Evolutionary conservation across 169 alveolate species (phyloP), one percentile per base, ranked within the genome.

Genomic region (Cryptosporidium parvum): DNA sequence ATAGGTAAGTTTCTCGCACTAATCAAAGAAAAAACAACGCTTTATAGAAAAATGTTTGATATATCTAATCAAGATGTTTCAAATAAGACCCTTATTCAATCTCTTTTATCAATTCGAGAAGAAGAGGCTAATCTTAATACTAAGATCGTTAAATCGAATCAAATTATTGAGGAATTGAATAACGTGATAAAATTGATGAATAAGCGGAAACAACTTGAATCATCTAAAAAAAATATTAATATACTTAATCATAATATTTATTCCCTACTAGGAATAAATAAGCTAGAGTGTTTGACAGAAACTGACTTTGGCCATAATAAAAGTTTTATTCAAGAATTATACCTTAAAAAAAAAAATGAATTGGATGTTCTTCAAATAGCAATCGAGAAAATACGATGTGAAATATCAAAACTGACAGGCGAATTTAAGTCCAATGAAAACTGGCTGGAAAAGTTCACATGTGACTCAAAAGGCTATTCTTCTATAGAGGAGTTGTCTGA

Each of bases 381-480:
- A 59, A 42, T 80, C 42, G 89, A 80, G 21, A 61, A 37, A 8
- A 42, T 42, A 21, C 21, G 37, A 12, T 80, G 89, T n/a, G 75
- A 80, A 26, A 26, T 80, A 26, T 80, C 89, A 16, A 80, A 58
- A 21, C 45, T 80, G n/a, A 26, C 37, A 14, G 89, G 89, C 7
- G 89, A 80, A 80, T 42, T 29, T 45, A 62, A 42, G 31, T 80
- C 39, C 18, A 80, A 80, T 65, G 75, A 62, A 1, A 80, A 62
- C 26, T 80, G 89, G 89, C 42, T 80, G 45, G 39, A 61, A 4
- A 80, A 80, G 35, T 61, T 31, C 65, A 58, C n/a, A 16, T 16
- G 29, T 18, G 89, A 80, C 23, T 62, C 52, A 42, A 58, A 62
- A 12, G 68, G 75, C 7, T 44, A 62, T 18, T n/a, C 89, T n/a